Evolutionary conservation across 768 basidiomycete genomes (phyloP).

Genomic region (Lactarius trivialis): DNA sequence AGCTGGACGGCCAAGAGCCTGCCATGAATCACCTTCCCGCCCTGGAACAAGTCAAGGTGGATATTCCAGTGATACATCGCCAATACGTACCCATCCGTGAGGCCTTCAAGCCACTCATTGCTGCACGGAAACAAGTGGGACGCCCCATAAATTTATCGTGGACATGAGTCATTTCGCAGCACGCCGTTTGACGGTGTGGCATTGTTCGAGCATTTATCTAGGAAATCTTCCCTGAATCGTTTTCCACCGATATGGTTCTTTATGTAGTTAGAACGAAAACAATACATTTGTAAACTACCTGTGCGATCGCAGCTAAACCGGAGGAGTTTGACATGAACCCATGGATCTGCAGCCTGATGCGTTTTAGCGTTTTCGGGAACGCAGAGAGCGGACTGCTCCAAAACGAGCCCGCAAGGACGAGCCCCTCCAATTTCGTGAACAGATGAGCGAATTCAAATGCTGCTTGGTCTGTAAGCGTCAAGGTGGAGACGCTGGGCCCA

Average conservation of each 20-base stretch:
- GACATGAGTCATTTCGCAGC: no score
- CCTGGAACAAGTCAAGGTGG: not conserved
- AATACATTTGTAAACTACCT: no score
- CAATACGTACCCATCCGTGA: not conserved
- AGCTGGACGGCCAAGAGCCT: not conserved
- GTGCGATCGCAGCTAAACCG: conserved; percentile 4
- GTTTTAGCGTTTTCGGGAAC: conserved; percentile 6
- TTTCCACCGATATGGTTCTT: no score
- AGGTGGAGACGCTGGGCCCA: not conserved
- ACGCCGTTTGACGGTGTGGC: not conserved
- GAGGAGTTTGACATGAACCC: conserved; percentile 9
- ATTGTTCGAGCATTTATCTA: not conserved
- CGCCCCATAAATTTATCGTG: not conserved
- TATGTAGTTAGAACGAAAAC: no score
- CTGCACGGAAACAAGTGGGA: not conserved
- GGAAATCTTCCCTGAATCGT: not conserved
- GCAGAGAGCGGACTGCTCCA: conserved; percentile 11
- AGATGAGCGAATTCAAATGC: conserved; percentile 4
- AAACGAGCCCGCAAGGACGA: conserved; percentile 13
- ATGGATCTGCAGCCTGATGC: conserved; percentile 16
- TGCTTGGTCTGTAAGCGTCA: conserved; percentile 14
- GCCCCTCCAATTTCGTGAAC: conserved; percentile 7
- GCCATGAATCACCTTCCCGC: not conserved
- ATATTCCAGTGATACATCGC: no score
- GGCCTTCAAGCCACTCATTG: not conserved